These are phyloP conservation scores for Eucalyptus regnans DNA, from an alignment of 345 rosid species.

Conservation along the genomic window DNA sequence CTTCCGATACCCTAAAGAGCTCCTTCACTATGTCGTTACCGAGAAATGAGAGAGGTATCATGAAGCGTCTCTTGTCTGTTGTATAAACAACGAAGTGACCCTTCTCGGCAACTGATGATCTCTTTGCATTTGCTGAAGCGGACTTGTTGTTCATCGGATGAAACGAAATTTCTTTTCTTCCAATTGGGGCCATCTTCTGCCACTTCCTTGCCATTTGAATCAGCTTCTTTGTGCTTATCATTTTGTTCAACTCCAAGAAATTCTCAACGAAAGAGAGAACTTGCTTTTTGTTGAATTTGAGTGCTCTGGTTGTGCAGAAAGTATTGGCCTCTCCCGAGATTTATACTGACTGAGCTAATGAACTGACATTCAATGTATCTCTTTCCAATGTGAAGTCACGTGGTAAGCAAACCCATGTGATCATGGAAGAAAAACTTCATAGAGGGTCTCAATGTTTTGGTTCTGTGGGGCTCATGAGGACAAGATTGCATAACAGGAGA, in stretches of 20 bases:
- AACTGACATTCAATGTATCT: not conserved
- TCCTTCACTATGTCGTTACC: not conserved
- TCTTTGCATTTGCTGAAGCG: not conserved
- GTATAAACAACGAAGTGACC: constrained; percentile 11
- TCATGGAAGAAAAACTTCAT: not conserved
- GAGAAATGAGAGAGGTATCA: constrained; percentile 1
- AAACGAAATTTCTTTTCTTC: not conserved
- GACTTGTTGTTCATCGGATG: not conserved
- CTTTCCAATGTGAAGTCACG: not conserved
- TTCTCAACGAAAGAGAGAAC: not conserved
- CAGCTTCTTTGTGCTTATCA: not conserved
- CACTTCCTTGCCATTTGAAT: constrained; percentile 11
- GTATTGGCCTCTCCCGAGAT: not conserved
- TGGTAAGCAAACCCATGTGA: not conserved
- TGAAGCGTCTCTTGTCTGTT: not conserved
- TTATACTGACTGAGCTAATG: not conserved
- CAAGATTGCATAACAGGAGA: not conserved
- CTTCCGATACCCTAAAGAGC: not conserved
- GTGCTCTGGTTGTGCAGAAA: not conserved
- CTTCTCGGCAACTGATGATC: not conserved
- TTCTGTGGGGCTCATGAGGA: not conserved
- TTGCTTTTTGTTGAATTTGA: not conserved
- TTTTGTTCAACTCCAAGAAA: not conserved
- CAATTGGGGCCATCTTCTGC: not conserved
- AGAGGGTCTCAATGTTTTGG: not conserved